phyloP scores from a whole-genome alignment of 1,139 yeast genomes.

The Zygosaccharomyces sapae region DNA sequence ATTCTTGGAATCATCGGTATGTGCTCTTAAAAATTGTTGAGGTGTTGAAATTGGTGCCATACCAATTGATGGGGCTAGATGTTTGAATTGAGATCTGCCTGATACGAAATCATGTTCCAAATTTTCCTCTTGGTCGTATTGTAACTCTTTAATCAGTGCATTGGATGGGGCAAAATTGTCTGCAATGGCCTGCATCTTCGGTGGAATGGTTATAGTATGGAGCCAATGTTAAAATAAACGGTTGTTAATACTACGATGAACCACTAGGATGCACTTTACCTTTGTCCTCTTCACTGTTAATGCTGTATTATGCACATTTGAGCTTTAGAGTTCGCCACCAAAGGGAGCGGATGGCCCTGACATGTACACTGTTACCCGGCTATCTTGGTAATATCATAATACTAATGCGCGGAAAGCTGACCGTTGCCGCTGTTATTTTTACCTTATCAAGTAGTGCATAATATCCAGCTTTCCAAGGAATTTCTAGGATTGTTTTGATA shows the following conservation, averaged over 20 bases:
- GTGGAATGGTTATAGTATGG: not conserved
- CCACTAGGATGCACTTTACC: not conserved
- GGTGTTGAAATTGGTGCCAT: slow-evolving; percentile 88
- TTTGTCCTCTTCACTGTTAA: not conserved
- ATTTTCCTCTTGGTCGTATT: slow-evolving; percentile 34
- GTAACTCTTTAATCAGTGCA: slow-evolving; percentile 27
- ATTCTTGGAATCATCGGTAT: slow-evolving; percentile 87
- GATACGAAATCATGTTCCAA: slow-evolving; percentile 38
- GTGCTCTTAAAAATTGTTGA: slow-evolving; percentile 91
- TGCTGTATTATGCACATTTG: not conserved
- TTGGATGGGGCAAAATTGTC: slow-evolving; percentile 24
- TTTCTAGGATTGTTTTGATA: too few relatives aligned
- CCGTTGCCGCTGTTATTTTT: too few relatives aligned
- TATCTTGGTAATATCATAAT: too few relatives aligned
- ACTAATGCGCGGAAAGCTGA: too few relatives aligned
- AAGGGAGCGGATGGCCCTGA: not conserved
- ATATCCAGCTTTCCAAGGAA: too few relatives aligned
- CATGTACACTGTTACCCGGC: not conserved
- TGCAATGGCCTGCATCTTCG: slow-evolving; percentile 34
- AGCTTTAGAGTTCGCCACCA: slow-evolving; percentile 4
- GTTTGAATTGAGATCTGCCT: slow-evolving; percentile 31
- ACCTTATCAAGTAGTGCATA: too few relatives aligned
- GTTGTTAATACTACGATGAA: not conserved
- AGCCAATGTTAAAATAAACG: not conserved
- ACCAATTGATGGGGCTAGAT: slow-evolving; percentile 57